Evolutionary conservation across 2,329 filamentous ascomycete genomes (phyloP), one percentile per base, ranked within the genome.

Genomic region (Nemania sp.): DNA sequence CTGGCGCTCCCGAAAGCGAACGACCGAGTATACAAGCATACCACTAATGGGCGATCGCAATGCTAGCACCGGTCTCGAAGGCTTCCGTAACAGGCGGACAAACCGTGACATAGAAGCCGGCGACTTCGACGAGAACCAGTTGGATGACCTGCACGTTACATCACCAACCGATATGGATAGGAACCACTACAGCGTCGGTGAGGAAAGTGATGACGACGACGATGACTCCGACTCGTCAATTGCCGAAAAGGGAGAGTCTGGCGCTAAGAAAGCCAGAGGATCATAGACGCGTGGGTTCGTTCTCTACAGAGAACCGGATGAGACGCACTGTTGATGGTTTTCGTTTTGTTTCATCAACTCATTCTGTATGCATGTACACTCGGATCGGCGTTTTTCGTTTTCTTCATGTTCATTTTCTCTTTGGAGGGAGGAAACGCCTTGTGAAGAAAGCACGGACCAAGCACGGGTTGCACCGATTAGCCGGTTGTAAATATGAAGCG

Each of bases 61-160:
- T 22, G 79, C 76, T 47, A 62, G 76, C 27, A 78, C 77, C 54
- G 80, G 81, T 2, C 77, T 87, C 59, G 84, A 85, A 61, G 77
- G 78, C 70, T 85, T 87, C 74, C 82, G 85, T 24, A 80, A 80
- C 57, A 84, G 85, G 73, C 80, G 62, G 20, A 64, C 74, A 10
- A 71, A 78, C 38, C 80, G 85, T 13, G 88, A 90, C 74, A 79
- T 91, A 4, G 89, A 91, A 76, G 86, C 88, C 0, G 87, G 84
- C 2, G 88, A 90, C 73, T 91, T 91, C 73, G 88, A 90, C 72
- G 89, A 91, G 81, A 88, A 84, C 70, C 88, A 90, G 77, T 78
- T 91, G 51, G 88, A 90, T 67, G 87, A 90, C 68, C 78, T 91
- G 45, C 86, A 88, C 70, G 79, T 84, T 35, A 77, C 81, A 43